phyloP scores from a whole-genome alignment of 257 asterid genomes.

The Solanum okadae region DNA sequence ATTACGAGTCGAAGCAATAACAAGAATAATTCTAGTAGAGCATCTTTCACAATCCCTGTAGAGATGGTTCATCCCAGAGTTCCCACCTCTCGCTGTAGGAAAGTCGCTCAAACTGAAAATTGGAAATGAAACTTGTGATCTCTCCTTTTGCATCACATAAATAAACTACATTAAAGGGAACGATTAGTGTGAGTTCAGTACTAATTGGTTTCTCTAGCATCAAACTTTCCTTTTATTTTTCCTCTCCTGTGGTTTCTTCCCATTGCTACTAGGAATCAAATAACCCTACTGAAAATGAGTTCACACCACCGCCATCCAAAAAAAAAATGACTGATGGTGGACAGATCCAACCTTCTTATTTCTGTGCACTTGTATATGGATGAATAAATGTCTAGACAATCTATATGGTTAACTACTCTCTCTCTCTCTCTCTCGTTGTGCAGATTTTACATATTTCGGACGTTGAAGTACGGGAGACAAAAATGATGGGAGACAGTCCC shows the following conservation, averaged over 20 bases:
- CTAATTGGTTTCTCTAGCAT: background rate
- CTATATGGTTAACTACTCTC: background rate
- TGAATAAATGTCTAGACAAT: background rate
- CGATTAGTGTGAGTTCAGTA: background rate
- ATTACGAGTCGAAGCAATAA: background rate
- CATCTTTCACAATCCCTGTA: background rate
- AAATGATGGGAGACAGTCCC: constrained; percentile 96
- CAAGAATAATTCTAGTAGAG: background rate
- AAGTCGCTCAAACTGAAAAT: background rate
- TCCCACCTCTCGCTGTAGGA: background rate
- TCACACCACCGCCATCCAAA: background rate
- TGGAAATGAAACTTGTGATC: background rate
- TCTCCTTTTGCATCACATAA: background rate
- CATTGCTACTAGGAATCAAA: background rate
- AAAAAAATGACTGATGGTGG: background rate
- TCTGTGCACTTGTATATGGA: background rate
- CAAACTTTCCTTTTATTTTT: background rate
- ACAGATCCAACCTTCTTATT: background rate
- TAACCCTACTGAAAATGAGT: background rate
- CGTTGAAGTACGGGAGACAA: constrained; percentile 78
- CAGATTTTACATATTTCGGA: constrained; percentile 94
- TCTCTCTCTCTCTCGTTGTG: constrained; percentile 2
- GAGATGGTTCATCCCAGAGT: background rate
- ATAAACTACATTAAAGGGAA: background rate
- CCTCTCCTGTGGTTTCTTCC: background rate